Percentiles rank a stretch among this genome's conserved stretches.
Conservation (phyloP, 1,139 yeast genomes). For the Nakaseomyces kungkrabaensis region DNA sequence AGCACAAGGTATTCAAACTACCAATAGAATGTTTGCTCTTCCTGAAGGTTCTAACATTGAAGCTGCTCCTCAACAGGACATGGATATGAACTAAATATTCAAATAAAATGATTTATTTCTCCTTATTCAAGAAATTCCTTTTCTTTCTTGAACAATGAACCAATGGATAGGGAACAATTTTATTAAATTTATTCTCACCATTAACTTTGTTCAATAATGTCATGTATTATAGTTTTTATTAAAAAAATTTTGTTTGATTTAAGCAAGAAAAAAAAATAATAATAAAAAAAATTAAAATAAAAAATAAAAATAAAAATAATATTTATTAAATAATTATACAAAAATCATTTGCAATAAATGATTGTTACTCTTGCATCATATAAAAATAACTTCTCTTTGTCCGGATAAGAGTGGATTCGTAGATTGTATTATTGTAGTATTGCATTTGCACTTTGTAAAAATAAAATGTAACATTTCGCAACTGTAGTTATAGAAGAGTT, state of each 20-base stretch:
- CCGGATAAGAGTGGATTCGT: neutral
- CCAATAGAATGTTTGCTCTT: conserved; percentile 63
- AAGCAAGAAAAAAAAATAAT: conserved; percentile 9
- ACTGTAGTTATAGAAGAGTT: no score
- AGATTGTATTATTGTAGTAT: neutral
- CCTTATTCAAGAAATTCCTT: no score
- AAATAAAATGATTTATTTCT: no score
- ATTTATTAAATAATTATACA: neutral
- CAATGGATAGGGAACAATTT: no score
- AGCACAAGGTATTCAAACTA: conserved; percentile 28
- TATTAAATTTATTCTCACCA: no score
- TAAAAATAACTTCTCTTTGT: neutral
- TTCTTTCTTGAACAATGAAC: neutral
- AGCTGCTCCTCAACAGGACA: conserved; percentile 45
- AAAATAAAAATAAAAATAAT: neutral
- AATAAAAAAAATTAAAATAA: conserved; percentile 10
- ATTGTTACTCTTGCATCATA: conserved; percentile 6
- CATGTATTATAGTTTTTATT: conserved; percentile 1
- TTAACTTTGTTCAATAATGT: neutral
- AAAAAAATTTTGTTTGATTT: neutral
- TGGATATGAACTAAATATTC: neutral
- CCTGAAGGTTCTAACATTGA: conserved; percentile 60
- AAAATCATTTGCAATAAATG: conserved; percentile 20
- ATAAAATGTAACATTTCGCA: neutral
- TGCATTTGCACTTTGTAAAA: neutral